phyloP scores from a whole-genome alignment of 164 flowering plant genomes.

The Berberis vulgaris region DNA sequence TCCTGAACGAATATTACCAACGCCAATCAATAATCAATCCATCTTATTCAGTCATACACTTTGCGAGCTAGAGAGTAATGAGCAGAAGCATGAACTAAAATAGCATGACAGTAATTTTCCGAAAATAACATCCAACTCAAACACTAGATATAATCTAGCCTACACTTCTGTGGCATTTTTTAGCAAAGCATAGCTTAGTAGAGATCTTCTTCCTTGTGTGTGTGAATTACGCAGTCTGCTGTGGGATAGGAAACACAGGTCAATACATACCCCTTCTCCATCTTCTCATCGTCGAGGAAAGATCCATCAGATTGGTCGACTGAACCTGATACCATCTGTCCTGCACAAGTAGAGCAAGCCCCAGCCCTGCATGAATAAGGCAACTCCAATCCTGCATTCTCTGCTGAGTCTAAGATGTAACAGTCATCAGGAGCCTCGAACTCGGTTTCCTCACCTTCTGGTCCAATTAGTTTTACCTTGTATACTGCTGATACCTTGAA shows the following conservation, averaged over 20 bases:
- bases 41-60: too few species aligned
- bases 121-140: too few species aligned
- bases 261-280: slow-evolving; percentile 47
- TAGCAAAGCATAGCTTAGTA: slow-evolving; percentile 18
- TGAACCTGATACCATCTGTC: slow-evolving; percentile 39
- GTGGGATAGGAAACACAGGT: slow-evolving; percentile 69
- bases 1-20: too few species aligned
- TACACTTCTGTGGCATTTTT: not conserved
- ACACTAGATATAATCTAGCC: not conserved
- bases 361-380: slow-evolving; percentile 87
- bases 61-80: too few species aligned
- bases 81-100: too few species aligned
- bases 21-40: too few species aligned
- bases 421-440: slow-evolving; percentile 64
- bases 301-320: slow-evolving; percentile 78
- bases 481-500: slow-evolving; percentile 36
- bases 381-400: slow-evolving; percentile 58
- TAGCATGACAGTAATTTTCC: too few species aligned
- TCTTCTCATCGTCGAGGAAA: slow-evolving; percentile 58
- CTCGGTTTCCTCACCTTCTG: slow-evolving; percentile 50
- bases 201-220: slow-evolving; percentile 73
- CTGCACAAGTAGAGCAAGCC: slow-evolving; percentile 80
- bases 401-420: slow-evolving; percentile 68
- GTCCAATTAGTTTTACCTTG: slow-evolving; percentile 66
- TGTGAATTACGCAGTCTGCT: slow-evolving; percentile 58